Evolutionary conservation across 495 filamentous ascomycete species (phyloP).

Genomic region (Aspergillus funiculosus): DNA sequence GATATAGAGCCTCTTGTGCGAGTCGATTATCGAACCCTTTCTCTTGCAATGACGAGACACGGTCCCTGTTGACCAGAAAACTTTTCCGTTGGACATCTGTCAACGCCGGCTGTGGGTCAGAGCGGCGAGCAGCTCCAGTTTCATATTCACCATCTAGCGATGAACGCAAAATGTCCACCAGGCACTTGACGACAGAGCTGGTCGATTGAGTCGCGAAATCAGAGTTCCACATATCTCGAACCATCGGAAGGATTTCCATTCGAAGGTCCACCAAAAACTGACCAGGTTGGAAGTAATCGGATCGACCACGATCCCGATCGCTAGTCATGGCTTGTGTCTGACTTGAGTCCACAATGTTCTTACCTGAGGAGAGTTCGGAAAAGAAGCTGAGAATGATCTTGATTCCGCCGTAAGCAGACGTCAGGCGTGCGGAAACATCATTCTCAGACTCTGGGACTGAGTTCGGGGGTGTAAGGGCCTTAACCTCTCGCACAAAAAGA

Average conservation of each 20-base stretch:
- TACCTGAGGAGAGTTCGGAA: slow-evolving; percentile 64
- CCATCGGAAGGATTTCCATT: slow-evolving; percentile 72
- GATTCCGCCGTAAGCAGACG: slow-evolving; percentile 61
- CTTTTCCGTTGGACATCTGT: slow-evolving; percentile 32
- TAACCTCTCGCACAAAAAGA: slow-evolving; percentile 65
- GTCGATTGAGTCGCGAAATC: slow-evolving; percentile 66
- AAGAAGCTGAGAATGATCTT: slow-evolving; percentile 84
- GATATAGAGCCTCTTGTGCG: slow-evolving; percentile 72
- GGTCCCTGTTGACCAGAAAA: slow-evolving; percentile 46
- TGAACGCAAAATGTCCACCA: slow-evolving; percentile 77
- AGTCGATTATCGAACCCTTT: slow-evolving; percentile 52
- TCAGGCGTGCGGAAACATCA: slow-evolving; percentile 44
- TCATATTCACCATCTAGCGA: slow-evolving; percentile 76
- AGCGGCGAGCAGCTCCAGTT: slow-evolving; percentile 53
- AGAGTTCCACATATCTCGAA: slow-evolving; percentile 74
- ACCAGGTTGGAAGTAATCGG: slow-evolving; percentile 62
- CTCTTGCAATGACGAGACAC: slow-evolving; percentile 36
- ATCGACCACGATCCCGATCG: slow-evolving; percentile 49
- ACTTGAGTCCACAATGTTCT: slow-evolving; percentile 68
- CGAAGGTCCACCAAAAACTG: slow-evolving; percentile 88
- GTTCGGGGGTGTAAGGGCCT: slow-evolving; percentile 34
- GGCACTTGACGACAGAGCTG: slow-evolving; percentile 65
- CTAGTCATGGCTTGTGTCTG: slow-evolving; percentile 59
- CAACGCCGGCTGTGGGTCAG: slow-evolving; percentile 46
- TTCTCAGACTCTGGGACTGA: slow-evolving; percentile 35